phyloP scores from a whole-genome alignment of 306 rosid species.

The Cicer chorassanicum region DNA sequence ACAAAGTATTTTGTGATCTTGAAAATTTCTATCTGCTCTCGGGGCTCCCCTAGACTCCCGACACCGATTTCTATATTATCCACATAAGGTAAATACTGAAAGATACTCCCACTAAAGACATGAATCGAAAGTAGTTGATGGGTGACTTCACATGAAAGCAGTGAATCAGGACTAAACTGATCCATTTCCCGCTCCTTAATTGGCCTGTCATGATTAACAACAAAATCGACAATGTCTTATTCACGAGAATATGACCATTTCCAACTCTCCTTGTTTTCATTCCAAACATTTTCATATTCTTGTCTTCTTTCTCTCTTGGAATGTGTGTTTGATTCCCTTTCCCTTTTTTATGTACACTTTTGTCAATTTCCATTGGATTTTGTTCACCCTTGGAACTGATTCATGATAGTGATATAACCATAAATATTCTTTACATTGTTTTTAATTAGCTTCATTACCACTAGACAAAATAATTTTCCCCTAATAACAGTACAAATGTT shows the following conservation, averaged over 20 bases:
- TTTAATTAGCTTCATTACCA: slow-evolving; percentile 38
- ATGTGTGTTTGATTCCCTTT: slow-evolving; percentile 67
- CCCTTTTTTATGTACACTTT: slow-evolving; percentile 31
- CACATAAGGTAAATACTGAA: background rate
- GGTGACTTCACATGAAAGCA: slow-evolving; percentile 63
- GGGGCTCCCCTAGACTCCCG: no score
- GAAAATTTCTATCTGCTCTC: no score
- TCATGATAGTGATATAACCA: slow-evolving; percentile 55
- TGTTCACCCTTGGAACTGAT: slow-evolving; percentile 39
- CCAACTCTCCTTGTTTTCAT: slow-evolving; percentile 72
- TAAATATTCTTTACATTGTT: slow-evolving; percentile 47
- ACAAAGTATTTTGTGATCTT: no score
- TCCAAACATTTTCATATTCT: slow-evolving; percentile 61
- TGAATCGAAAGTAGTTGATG: slow-evolving; percentile 51
- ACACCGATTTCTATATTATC: background rate
- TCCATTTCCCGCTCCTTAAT: slow-evolving; percentile 18
- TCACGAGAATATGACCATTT: slow-evolving; percentile 79
- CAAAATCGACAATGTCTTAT: slow-evolving; percentile 59
- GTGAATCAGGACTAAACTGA: slow-evolving; percentile 18
- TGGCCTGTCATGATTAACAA: slow-evolving; percentile 45
- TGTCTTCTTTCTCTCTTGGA: slow-evolving; percentile 79
- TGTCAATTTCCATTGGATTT: slow-evolving; percentile 54
- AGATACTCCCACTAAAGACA: slow-evolving; percentile 24
- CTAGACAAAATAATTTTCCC: slow-evolving; percentile 31
- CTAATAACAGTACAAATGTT: slow-evolving; percentile 30